Evolutionary conservation across 331 rosid species (phyloP).

Genomic region (Pyrus hybrid): DNA sequence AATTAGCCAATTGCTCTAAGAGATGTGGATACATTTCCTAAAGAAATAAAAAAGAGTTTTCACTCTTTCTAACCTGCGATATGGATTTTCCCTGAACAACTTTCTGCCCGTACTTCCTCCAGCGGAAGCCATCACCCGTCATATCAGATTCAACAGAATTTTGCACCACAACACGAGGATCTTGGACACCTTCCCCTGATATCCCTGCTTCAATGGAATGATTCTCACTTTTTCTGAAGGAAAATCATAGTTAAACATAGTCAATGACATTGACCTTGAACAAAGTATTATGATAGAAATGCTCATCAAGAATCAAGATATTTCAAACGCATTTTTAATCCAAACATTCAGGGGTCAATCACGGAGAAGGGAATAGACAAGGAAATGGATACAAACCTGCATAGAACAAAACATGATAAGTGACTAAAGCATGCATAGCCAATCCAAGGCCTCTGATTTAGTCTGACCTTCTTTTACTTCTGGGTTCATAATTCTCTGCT

Average conservation of each 20-base stretch:
- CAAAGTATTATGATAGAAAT: background rate
- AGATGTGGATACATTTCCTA: background rate
- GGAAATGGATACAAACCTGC: background rate
- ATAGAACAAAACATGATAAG: too few species aligned
- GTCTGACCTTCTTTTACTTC: slow-evolving; percentile 62
- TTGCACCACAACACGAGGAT: slow-evolving; percentile 54
- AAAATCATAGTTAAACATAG: slow-evolving; percentile 7
- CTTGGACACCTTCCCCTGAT: slow-evolving; percentile 50
- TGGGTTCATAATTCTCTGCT: slow-evolving; percentile 45
- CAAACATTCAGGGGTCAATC: background rate
- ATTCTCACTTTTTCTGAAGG: slow-evolving; percentile 56
- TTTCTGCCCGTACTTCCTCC: slow-evolving; percentile 99
- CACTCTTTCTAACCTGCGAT: slow-evolving; percentile 51
- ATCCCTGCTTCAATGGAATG: slow-evolving; percentile 43
- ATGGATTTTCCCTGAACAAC: slow-evolving; percentile 91
- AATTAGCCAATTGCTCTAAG: background rate
- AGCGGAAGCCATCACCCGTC: slow-evolving; percentile 76
- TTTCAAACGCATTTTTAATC: background rate
- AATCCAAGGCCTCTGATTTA: background rate
- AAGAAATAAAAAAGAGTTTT: background rate
- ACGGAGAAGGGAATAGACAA: background rate
- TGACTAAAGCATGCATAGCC: background rate
- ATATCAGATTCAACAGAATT: slow-evolving; percentile 50
- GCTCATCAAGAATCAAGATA: background rate
- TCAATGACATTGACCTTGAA: background rate